Evolutionary conservation across 345 rosid species (phyloP).

Genomic region (Syzygium aqueum): DNA sequence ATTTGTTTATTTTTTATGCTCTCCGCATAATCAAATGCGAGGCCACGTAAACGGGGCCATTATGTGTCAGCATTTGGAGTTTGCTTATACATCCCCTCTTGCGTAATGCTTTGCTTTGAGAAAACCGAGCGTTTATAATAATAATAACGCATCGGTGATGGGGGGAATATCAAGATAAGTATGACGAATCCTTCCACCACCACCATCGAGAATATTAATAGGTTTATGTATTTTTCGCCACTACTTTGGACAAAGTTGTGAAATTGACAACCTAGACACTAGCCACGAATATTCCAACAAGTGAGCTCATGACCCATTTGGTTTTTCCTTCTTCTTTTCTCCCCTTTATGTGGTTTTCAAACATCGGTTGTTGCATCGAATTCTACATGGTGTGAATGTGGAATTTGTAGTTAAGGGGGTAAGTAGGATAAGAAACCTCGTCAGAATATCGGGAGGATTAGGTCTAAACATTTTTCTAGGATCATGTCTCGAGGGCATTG

Average conservation of each 20-base stretch:
- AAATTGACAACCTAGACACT: neutral
- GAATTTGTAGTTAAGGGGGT: neutral
- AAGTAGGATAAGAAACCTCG: neutral
- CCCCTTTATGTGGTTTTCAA: neutral
- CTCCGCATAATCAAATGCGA: neutral
- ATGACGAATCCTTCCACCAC: neutral
- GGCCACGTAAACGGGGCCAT: neutral
- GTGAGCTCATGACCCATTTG: neutral
- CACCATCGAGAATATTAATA: neutral
- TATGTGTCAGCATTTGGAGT: neutral
- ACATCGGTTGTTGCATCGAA: neutral
- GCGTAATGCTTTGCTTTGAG: neutral
- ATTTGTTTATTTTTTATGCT: neutral
- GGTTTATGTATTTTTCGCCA: neutral
- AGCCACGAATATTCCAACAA: neutral
- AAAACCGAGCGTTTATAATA: neutral
- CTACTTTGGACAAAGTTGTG: neutral
- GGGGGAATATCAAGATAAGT: neutral
- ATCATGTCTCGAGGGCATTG: neutral
- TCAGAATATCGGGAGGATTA: neutral
- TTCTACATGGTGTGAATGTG: neutral
- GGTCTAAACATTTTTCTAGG: neutral
- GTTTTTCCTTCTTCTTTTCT: neutral
- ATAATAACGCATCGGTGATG: neutral
- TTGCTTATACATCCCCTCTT: neutral